phyloP scores from a whole-genome alignment of 176 grass and related monocot genomes.

The Poa annua region DNA sequence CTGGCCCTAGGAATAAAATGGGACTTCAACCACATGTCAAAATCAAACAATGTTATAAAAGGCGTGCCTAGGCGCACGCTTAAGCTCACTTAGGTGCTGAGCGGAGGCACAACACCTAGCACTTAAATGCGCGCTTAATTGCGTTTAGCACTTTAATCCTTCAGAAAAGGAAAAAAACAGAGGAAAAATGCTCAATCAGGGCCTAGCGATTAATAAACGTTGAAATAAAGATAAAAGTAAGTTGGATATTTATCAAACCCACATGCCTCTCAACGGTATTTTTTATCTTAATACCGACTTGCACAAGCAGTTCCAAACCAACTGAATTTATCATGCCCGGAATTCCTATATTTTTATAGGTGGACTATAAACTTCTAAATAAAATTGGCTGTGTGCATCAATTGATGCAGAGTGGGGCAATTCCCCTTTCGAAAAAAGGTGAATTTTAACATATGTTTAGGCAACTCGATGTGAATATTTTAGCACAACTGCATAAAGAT shows the following conservation, averaged over 20 bases:
- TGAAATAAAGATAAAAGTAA: constrained; percentile 1
- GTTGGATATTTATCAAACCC: neutral
- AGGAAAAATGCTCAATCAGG: no score
- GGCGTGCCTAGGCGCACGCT: no score
- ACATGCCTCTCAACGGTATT: neutral
- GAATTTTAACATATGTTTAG: constrained; percentile 7
- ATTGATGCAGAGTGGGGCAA: no score
- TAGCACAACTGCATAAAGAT: constrained; percentile 12
- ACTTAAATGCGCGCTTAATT: no score
- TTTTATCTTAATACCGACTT: neutral
- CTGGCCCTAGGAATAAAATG: neutral
- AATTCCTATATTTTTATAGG: neutral
- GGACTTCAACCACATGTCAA: neutral
- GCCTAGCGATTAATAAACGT: no score
- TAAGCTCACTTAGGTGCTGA: no score
- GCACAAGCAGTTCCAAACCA: constrained; percentile 10
- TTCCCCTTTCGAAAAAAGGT: neutral
- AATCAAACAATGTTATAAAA: neutral
- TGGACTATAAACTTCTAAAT: no score
- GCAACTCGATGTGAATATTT: constrained; percentile 5
- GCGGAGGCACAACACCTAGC: no score
- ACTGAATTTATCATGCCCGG: constrained; percentile 6
- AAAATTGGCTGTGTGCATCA: no score
- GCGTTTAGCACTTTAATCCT: no score
- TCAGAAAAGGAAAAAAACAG: no score